A percentile compares a stretch with the other conserved stretches of the same genome.
Evolutionary conservation across 306 rosid genomes (phyloP).

Genomic region (Cucurbita argyrosperma): DNA sequence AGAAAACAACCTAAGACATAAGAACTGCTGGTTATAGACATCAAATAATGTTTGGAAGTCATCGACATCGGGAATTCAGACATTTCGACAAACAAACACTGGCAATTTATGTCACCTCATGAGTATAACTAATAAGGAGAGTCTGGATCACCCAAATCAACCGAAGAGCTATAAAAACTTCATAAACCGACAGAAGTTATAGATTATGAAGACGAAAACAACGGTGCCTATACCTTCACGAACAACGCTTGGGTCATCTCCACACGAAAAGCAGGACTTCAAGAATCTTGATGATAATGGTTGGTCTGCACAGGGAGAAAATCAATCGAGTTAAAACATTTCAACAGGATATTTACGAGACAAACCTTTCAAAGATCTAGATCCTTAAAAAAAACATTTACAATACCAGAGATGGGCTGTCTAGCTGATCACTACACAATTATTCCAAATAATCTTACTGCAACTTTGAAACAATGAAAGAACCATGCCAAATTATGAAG

Average conservation of each 20-base stretch:
- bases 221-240: slow-evolving; percentile 44
- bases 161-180: background rate
- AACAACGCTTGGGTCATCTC: slow-evolving; percentile 64
- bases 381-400: background rate
- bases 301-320: slow-evolving; percentile 22
- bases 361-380: background rate
- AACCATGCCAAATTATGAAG: background rate
- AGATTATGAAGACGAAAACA: background rate
- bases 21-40: background rate
- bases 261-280: slow-evolving; percentile 84
- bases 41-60: no score
- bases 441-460: background rate
- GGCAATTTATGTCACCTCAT: no score
- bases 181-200: background rate
- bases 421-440: background rate
- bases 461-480: background rate
- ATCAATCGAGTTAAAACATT: slow-evolving; percentile 12
- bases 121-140: no score
- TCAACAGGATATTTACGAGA: background rate
- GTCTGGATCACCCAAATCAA: background rate
- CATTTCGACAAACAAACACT: no score
- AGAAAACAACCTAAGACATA: background rate
- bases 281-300: slow-evolving; percentile 38
- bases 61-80: no score
- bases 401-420: background rate